Conservation (phyloP, 352 stramenopile genomes). For the Phytophthora niederhauseri region DNA sequence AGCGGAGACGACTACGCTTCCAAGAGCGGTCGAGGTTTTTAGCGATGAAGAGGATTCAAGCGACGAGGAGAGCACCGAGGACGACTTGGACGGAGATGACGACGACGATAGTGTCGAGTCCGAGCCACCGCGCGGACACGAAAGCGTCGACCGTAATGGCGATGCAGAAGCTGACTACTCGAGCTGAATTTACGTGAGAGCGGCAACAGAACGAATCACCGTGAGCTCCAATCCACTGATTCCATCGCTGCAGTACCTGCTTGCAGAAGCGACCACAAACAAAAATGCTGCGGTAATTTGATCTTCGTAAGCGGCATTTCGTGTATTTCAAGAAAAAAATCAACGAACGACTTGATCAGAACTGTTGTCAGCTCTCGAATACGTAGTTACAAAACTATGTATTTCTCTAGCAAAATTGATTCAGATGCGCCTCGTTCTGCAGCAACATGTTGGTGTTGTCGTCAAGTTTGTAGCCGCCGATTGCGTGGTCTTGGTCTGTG, state of each 20-base stretch:
- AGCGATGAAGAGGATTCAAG: slow-evolving; percentile 11
- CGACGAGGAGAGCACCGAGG: slow-evolving; percentile 1
- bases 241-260: neutral
- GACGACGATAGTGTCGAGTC: neutral
- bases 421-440: too few species aligned
- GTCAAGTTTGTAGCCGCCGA: too few species aligned
- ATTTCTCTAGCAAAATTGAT: too few species aligned
- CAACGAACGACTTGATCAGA: neutral
- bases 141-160: neutral
- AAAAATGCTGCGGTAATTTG: neutral
- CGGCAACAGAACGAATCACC: neutral
- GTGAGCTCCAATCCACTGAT: neutral
- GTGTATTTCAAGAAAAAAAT: neutral
- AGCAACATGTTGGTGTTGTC: too few species aligned
- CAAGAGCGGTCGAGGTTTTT: slow-evolving; percentile 8
- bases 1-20: slow-evolving; percentile 20
- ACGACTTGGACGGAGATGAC: neutral
- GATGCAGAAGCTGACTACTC: neutral
- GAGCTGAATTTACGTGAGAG: too few species aligned
- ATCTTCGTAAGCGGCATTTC: neutral
- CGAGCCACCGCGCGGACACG: neutral
- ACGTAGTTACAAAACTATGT: too few species aligned
- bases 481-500: too few species aligned
- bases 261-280: neutral
- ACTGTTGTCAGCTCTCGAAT: neutral